phyloP scores from a whole-genome alignment of 2,329 filamentous ascomycete species.

The Mariannaea elegans region DNA sequence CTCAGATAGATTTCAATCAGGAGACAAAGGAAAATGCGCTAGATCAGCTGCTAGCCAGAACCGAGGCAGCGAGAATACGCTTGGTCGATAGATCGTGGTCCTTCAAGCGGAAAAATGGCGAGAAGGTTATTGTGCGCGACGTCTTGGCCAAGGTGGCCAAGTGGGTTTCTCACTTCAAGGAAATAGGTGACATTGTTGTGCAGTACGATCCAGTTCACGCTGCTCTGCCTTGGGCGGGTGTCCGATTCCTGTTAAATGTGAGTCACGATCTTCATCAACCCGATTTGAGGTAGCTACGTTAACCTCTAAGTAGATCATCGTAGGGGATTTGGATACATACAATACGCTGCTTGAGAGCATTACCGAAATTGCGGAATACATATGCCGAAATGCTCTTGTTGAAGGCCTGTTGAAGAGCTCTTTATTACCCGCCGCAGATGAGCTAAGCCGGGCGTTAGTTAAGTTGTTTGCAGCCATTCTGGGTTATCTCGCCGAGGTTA shows the following conservation, averaged over 20 bases:
- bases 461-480: background rate
- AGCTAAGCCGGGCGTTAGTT: background rate
- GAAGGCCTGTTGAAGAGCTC: background rate
- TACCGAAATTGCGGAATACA: background rate
- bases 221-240: conserved; percentile 14
- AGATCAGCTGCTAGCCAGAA: conserved; percentile 4
- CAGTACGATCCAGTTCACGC: conserved; percentile 12
- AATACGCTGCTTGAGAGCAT: background rate
- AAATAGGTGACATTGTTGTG: conserved; percentile 3
- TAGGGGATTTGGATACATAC: background rate
- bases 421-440: background rate
- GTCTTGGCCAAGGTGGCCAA: conserved; percentile 14
- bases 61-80: background rate
- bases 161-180: conserved; percentile 21
- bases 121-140: conserved; percentile 15
- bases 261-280: conserved; percentile 2
- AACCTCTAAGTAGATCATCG: background rate
- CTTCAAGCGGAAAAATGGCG: conserved; percentile 18
- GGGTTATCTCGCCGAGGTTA: background rate
- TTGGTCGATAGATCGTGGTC: conserved; percentile 13
- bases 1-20: conserved; percentile 3
- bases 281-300: background rate
- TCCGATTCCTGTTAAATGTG: conserved; percentile 11
- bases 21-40: background rate
- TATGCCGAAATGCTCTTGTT: background rate